Percentiles rank a stretch among this genome's conserved stretches.
Conservation (phyloP, 352 stramenopile species). For the Globisporangium cylindrosporum region DNA sequence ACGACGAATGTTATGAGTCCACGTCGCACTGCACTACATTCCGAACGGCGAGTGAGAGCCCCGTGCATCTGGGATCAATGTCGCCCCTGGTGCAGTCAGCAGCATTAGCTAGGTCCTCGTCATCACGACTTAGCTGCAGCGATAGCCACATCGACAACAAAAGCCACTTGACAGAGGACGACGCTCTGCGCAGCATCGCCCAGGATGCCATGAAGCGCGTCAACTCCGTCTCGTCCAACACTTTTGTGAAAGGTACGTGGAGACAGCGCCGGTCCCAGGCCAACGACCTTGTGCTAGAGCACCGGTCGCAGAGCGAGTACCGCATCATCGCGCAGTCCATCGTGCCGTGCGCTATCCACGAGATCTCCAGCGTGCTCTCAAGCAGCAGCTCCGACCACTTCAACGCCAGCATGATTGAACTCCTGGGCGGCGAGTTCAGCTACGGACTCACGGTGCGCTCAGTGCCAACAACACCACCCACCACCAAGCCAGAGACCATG, state of each 20-base stretch:
- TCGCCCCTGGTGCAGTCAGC: background rate
- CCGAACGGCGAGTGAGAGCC: background rate
- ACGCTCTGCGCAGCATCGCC: conserved; percentile 11
- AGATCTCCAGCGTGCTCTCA: conserved; percentile 23
- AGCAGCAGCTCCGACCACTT: conserved; percentile 22
- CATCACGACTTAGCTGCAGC: background rate
- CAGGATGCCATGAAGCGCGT: conserved; percentile 11
- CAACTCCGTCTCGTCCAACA: conserved; percentile 11
- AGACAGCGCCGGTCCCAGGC: conserved; percentile 10
- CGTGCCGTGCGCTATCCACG: conserved; percentile 23
- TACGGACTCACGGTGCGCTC: conserved; percentile 26
- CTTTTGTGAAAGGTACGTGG: conserved; percentile 18
- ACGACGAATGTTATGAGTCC: background rate
- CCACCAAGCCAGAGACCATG: background rate
- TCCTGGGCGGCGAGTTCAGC: conserved; percentile 23
- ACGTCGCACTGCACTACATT: background rate
- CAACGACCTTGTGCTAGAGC: conserved; percentile 18
- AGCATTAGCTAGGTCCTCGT: background rate
- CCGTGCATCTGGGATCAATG: conserved; percentile 2
- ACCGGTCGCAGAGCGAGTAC: conserved; percentile 17
- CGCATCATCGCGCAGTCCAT: conserved; percentile 20
- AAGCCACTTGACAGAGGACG: conserved; percentile 9
- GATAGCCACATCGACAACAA: background rate
- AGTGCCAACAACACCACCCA: conserved; percentile 3
- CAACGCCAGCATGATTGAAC: conserved; percentile 29